A percentile compares a stretch with the other conserved stretches of the same genome.
phyloP scores from a whole-genome alignment of 768 basidiomycete species.

The Russula sp. region DNA sequence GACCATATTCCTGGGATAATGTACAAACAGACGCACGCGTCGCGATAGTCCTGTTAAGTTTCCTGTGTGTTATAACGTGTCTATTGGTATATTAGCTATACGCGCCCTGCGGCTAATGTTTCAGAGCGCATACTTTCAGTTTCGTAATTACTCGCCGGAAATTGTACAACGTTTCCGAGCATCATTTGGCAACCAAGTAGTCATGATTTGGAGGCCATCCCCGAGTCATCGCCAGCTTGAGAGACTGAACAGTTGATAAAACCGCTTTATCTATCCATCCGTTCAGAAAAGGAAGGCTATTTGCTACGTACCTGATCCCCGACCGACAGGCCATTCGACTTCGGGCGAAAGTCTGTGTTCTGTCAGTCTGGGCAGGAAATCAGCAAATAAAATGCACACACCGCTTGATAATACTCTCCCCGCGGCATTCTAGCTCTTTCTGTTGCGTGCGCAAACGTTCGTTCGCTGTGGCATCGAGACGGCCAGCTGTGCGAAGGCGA shows the following conservation, averaged over 20 bases:
- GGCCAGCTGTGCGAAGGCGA: slow-evolving; percentile 11
- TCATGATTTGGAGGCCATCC: background rate
- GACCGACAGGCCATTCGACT: slow-evolving; percentile 9
- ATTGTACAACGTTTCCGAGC: slow-evolving; percentile 11
- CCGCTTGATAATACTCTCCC: slow-evolving; percentile 18
- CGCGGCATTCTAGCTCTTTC: slow-evolving; percentile 15
- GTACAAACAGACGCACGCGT: background rate
- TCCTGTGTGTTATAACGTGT: background rate
- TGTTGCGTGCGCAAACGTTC: slow-evolving; percentile 16
- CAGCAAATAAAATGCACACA: background rate
- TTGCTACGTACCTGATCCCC: background rate
- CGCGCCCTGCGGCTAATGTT: background rate
- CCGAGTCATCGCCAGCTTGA: background rate
- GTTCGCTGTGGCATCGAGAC: slow-evolving; percentile 2
- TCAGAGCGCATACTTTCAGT: background rate
- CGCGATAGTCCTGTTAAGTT: background rate
- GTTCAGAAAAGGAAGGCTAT: background rate
- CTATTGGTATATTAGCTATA: background rate
- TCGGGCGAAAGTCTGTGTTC: slow-evolving; percentile 17
- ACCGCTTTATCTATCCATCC: background rate
- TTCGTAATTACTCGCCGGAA: slow-evolving; percentile 11
- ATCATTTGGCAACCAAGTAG: background rate
- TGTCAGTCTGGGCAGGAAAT: background rate
- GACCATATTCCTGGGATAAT: background rate
- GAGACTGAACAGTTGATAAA: background rate